Base-by-base conservation (phyloP, 441 rosid species). In the Breynia disticha region DNA sequence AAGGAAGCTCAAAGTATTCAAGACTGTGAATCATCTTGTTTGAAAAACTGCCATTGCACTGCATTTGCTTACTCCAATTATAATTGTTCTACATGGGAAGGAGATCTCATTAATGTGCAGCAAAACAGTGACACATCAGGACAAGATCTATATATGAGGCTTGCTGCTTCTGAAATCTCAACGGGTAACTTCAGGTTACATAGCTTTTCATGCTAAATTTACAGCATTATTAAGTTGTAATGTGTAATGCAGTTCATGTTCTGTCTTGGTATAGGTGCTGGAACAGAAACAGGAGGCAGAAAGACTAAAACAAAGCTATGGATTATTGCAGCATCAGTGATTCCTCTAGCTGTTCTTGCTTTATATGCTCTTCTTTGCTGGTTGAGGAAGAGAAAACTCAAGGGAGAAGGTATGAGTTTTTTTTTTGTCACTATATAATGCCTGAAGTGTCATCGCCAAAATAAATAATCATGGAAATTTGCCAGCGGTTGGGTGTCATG, bases 21-120 rank as follows among this genome's bases (percentile, higher is more conserved):
- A 48, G 67, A 57, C 1, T 75, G 76, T 63, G 28, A 13, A 22
- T 44, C 37, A 22, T 7, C 21, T 15, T 75, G 74, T 65, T 60
- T 66, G 59, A 52, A 4, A 60, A 41, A 63, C 66, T 75, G 79
- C 56, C 19, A 56, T 50, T 75, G 79, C 52, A 55, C 50, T 17
- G 76, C 68, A 45, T 72, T 63, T 52, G 62, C 74, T 45, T 68
- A 60, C 21, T 58, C 16, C 22, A n/a, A 19, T 16, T 43, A 24
- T 8, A 1, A 0, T n/a, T 75, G 79, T 51, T 55, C 65, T 16
- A 49, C 58, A 15, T 75, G 79, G 76, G 37, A 1, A 3, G 66
- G 66, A 28, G 60, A 57, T 46, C 56, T 72, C 11, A 46, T 48
- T 43, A 61, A 57, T 46, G n/a, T 47, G 41, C 63, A 61, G 37